phyloP scores from a whole-genome alignment of 2,329 filamentous ascomycete species.

The Beauveria caledonica region DNA sequence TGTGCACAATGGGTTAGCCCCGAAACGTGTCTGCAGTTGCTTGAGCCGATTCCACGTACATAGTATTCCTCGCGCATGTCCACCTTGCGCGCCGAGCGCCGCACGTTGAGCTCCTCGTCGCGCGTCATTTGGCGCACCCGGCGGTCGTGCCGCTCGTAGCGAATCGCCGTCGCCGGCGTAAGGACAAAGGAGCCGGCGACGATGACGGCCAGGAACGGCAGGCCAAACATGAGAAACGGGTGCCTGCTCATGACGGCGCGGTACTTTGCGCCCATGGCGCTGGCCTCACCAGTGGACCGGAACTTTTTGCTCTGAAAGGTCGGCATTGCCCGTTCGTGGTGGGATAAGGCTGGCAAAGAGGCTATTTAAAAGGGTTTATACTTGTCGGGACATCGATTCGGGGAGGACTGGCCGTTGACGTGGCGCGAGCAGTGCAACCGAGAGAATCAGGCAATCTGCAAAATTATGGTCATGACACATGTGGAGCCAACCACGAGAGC shows the following conservation, averaged over 20 bases:
- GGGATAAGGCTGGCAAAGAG: not conserved
- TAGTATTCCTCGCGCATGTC: constrained; percentile 84
- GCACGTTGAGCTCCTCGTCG: constrained; percentile 79
- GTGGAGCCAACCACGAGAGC: not conserved
- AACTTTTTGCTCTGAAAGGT: constrained; percentile 66
- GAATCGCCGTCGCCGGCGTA: constrained; percentile 84
- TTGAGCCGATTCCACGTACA: constrained; percentile 43
- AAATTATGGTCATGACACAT: constrained; percentile 3
- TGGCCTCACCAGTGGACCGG: constrained; percentile 55
- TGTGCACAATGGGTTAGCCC: constrained; percentile 10
- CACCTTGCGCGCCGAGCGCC: constrained; percentile 60
- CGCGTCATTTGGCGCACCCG: constrained; percentile 78
- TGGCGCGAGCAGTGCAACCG: not conserved
- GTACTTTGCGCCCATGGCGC: constrained; percentile 67
- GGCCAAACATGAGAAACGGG: constrained; percentile 86
- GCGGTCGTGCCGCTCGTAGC: constrained; percentile 89
- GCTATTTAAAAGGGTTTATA: not conserved
- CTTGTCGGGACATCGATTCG: not conserved
- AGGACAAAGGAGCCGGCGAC: constrained; percentile 89
- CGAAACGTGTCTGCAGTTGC: not conserved
- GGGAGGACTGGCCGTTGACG: not conserved
- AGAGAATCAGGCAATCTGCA: not conserved
- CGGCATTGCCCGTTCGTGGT: constrained; percentile 20
- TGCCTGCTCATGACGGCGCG: constrained; percentile 65
- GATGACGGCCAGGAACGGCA: constrained; percentile 87